Evolutionary conservation across 768 basidiomycete species (phyloP).

Genomic region (Daedalea quercina): DNA sequence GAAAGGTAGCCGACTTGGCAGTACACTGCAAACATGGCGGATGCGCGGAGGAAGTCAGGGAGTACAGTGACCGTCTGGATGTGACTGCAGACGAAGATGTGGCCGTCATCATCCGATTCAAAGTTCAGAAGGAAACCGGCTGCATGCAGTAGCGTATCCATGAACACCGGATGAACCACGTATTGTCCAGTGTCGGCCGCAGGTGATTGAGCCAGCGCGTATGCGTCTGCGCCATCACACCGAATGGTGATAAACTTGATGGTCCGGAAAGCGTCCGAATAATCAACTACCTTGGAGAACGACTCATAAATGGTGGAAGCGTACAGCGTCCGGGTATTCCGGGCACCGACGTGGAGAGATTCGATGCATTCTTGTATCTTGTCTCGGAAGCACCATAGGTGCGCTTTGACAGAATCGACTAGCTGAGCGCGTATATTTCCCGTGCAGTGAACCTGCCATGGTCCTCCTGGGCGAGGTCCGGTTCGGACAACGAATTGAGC

Average conservation of each 20-base stretch:
- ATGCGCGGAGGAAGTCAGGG: constrained; percentile 33
- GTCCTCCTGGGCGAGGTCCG: constrained; percentile 12
- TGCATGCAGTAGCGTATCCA: constrained; percentile 61
- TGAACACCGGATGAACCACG: constrained; percentile 48
- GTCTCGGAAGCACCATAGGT: constrained; percentile 26
- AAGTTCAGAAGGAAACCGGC: constrained; percentile 68
- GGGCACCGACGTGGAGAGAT: constrained; percentile 18
- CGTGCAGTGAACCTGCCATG: constrained; percentile 26
- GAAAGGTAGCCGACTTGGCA: constrained; percentile 40
- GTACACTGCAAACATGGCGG: constrained; percentile 42
- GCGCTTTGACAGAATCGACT: constrained; percentile 23
- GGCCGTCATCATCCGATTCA: constrained; percentile 38
- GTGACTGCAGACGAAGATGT: constrained; percentile 55
- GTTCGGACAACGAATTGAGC: constrained; percentile 46
- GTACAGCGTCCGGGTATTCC: constrained; percentile 39
- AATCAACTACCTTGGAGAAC: constrained; percentile 64
- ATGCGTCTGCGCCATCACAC: constrained; percentile 28
- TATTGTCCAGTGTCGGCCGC: constrained; percentile 25
- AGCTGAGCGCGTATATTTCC: constrained; percentile 40
- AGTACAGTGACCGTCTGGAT: constrained; percentile 44
- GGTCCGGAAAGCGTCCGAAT: constrained; percentile 50
- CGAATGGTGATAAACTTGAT: constrained; percentile 48
- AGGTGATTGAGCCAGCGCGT: constrained; percentile 42
- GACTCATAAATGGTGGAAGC: constrained; percentile 56
- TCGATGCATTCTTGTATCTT: constrained; percentile 28